Evolutionary conservation across 1,284 basidiomycete genomes (phyloP), one percentile per base, ranked within the genome.

Genomic region (Ustilago tritici): DNA sequence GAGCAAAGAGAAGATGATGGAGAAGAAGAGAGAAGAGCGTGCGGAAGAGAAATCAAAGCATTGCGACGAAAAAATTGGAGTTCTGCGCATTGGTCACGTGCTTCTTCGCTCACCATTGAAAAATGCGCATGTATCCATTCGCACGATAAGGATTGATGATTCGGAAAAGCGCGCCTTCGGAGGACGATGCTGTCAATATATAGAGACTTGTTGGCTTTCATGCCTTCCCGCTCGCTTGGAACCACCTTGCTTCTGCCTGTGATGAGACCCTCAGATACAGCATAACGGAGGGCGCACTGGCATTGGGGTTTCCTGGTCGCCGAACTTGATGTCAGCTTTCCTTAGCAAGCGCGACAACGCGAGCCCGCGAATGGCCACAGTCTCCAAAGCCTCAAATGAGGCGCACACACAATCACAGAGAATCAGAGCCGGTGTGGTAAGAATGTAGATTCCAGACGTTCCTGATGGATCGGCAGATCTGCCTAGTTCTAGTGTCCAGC

Each of bases 401-500:
- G 23, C 49, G 6, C 28, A 32, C 49, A 50, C 49, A 12, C 49
- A 50, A 14, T 31, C 12, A 50, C 49, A 50, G 14, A 50, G 15
- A 23, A 50, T 15, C 4, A 50, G 6, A 15, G 49, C 49, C 11
- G 14, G 49, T 31, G 14, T 31, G 28, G 28, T 4, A 5, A 19
- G 14, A n/a, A 32, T 38, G 28, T 54, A 10, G 35, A 36, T 54
- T 54, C 32, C 52, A 31, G 31, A 36, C 19, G 35, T 54, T 38
- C 52, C 52, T 54, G 52, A 38, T 54, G 32, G 50, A 53, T 53
- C 50, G 32, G n/a, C 46, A 49, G 28, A 31, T 49, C 46, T 28
- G 38, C 54, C 28, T 31, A 32, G 32, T 4, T 43, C 53, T 56
- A 73, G 23, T 73, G 70, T 1, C 61, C 65, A 28, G 70, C 75